These are phyloP conservation scores for Angophora floribunda DNA, from an alignment of 345 rosid species.

Conservation along the genomic window DNA sequence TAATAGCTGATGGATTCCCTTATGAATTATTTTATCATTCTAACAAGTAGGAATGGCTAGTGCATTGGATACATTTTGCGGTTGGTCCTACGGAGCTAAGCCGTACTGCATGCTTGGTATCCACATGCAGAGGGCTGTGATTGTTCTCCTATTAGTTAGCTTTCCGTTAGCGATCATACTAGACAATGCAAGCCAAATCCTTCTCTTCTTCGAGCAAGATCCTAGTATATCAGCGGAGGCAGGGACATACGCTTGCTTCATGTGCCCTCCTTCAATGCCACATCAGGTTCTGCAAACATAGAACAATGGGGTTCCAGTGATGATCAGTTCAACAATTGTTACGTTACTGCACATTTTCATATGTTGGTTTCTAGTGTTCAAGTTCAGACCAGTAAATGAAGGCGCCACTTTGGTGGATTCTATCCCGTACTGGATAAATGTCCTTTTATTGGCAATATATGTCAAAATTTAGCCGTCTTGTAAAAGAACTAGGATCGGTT, in stretches of 20 bases:
- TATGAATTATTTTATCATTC: not conserved
- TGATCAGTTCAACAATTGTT: slow-evolving; percentile 22
- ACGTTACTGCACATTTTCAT: slow-evolving; percentile 16
- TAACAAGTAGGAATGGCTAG: slow-evolving; percentile 8
- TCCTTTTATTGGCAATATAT: not conserved
- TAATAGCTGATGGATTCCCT: no score
- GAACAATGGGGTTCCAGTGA: slow-evolving; percentile 33
- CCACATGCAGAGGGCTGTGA: not conserved
- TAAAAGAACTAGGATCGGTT: not conserved
- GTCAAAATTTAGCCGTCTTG: not conserved
- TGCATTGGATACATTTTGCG: not conserved
- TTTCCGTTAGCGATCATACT: not conserved
- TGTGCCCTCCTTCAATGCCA: not conserved
- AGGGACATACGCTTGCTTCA: not conserved
- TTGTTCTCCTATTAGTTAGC: slow-evolving; percentile 3
- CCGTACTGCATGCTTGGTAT: not conserved
- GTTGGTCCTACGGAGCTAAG: not conserved
- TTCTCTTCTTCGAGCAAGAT: not conserved
- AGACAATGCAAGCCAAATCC: not conserved
- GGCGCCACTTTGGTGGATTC: slow-evolving; percentile 4
- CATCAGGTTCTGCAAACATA: slow-evolving; percentile 29
- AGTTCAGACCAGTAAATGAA: not conserved
- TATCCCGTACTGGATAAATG: not conserved
- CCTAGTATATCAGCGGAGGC: accelerated
- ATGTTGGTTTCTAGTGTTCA: slow-evolving; percentile 14